phyloP scores from a whole-genome alignment of 495 filamentous ascomycete species.

The Letharia columbiana region DNA sequence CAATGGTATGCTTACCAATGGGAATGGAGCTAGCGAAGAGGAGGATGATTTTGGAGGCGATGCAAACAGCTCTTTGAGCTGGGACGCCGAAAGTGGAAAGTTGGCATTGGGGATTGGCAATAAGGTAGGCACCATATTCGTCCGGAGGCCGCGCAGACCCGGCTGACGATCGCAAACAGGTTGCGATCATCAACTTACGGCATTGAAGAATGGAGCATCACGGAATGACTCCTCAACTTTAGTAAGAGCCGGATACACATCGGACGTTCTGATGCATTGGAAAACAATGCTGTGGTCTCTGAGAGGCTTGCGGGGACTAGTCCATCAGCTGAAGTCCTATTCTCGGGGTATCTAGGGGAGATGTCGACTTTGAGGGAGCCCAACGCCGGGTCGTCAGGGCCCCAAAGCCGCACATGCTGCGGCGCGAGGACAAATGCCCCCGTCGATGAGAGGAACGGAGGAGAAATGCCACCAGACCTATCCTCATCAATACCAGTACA shows the following conservation, averaged over 20 bases:
- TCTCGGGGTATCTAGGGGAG: not conserved
- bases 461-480: not conserved
- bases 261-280: not conserved
- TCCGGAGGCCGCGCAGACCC: not conserved
- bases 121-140: constrained; percentile 44
- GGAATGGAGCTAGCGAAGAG: constrained; percentile 31
- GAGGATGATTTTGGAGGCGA: constrained; percentile 20
- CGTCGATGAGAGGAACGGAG: not conserved
- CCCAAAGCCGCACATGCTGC: not conserved
- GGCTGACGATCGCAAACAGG: not conserved
- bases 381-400: not conserved
- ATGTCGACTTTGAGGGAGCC: not conserved
- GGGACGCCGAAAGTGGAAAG: constrained; percentile 68
- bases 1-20: constrained; percentile 22
- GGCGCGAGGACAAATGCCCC: not conserved
- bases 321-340: not conserved
- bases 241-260: not conserved
- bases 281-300: not conserved
- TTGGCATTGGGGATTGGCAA: constrained; percentile 64
- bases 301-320: not conserved
- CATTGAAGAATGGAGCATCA: constrained; percentile 6
- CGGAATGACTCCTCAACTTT: not conserved
- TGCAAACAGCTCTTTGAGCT: constrained; percentile 51
- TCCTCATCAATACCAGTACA: not conserved
- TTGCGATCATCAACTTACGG: constrained; percentile 17